phyloP scores from a whole-genome alignment of 257 asterid species.

The Verbena officinalis region DNA sequence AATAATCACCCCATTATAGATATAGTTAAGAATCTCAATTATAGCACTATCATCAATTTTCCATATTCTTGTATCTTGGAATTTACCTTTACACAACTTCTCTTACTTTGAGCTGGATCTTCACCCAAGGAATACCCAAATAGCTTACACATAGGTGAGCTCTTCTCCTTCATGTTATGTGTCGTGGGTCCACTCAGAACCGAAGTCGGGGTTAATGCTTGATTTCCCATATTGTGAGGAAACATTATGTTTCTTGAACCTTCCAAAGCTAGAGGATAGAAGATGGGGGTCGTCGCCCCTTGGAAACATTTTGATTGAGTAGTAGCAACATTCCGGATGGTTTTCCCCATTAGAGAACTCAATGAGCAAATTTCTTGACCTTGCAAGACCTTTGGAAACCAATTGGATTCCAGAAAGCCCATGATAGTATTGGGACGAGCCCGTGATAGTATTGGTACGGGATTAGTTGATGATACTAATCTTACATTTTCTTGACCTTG shows the following conservation, averaged over 20 bases:
- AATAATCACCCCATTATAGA: conserved; percentile 2
- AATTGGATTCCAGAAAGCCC: conserved; percentile 86
- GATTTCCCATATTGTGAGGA: conserved; percentile 46
- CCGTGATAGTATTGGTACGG: conserved; percentile 44
- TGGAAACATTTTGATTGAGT: not conserved
- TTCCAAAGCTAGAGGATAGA: conserved; percentile 81
- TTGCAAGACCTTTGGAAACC: conserved; percentile 99
- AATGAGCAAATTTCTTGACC: conserved; percentile 99
- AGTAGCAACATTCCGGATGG: conserved; percentile 36
- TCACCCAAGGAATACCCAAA: conserved; percentile 65
- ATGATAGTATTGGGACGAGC: conserved; percentile 56
- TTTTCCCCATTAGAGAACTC: conserved; percentile 69
- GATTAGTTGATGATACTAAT: conserved; percentile 49
- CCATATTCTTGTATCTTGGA: not conserved
- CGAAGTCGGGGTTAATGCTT: conserved; percentile 33
- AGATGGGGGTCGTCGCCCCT: conserved; percentile 38
- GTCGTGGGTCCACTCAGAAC: conserved; percentile 34
- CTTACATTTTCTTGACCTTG: conserved; percentile 95
- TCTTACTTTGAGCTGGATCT: conserved; percentile 58
- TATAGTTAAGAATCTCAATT: too few relatives aligned
- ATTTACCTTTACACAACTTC: conserved; percentile 71
- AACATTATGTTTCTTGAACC: conserved; percentile 59
- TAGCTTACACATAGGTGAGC: conserved; percentile 45
- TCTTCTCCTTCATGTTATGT: conserved; percentile 39
- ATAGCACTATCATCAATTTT: not conserved